Conservation (phyloP, 2,329 filamentous ascomycete species). For the Phaeosphaeria sp. region DNA sequence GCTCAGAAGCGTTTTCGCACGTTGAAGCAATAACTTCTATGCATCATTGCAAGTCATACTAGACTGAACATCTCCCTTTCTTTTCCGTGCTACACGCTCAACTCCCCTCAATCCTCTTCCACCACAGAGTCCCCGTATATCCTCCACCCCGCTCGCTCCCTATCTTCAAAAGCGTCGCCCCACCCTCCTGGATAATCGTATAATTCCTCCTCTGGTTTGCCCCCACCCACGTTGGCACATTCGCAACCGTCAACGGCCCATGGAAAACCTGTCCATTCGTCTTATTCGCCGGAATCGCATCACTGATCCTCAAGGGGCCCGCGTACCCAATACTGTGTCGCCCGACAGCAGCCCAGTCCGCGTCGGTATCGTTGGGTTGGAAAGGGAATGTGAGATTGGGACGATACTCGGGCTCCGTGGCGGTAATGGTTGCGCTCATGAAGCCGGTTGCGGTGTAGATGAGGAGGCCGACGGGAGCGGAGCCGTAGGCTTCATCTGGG, state of each 20-base stretch:
- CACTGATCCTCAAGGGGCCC: slow-evolving; percentile 26
- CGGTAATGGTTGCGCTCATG: slow-evolving; percentile 37
- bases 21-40: too few relatives aligned
- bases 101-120: slow-evolving; percentile 21
- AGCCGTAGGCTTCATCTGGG: slow-evolving; percentile 30
- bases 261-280: slow-evolving; percentile 33
- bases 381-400: slow-evolving; percentile 32
- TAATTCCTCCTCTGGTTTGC: slow-evolving; percentile 30
- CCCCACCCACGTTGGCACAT: slow-evolving; percentile 34
- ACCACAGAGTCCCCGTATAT: slow-evolving; percentile 29
- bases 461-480: slow-evolving; percentile 30
- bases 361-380: slow-evolving; percentile 24
- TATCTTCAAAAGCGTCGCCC: slow-evolving; percentile 25
- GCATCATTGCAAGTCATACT: background rate
- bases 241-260: slow-evolving; percentile 32
- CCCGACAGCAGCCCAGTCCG: slow-evolving; percentile 38
- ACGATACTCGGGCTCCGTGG: slow-evolving; percentile 28
- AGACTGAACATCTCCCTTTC: background rate
- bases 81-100: background rate
- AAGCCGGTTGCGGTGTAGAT: slow-evolving; percentile 32
- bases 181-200: slow-evolving; percentile 24
- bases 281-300: slow-evolving; percentile 18
- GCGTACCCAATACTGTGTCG: slow-evolving; percentile 37
- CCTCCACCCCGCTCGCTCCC: slow-evolving; percentile 31
- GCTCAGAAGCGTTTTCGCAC: background rate